Conservation (phyloP, 768 basidiomycete genomes). For the Amanita jacksonii region DNA sequence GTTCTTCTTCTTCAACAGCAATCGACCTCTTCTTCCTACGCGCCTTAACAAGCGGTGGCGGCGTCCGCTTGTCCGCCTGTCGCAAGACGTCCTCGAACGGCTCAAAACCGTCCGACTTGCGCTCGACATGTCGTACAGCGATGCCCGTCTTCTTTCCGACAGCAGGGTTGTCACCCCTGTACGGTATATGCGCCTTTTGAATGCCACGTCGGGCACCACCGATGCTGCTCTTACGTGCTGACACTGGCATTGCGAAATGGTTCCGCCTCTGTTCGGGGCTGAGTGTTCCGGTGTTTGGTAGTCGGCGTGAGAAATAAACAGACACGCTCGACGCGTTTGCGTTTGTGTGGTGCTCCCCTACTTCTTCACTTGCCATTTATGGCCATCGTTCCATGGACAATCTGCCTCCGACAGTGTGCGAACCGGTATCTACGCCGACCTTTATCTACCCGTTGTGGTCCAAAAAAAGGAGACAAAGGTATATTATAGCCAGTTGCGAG, state of each 20-base stretch:
- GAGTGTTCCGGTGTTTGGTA: background rate
- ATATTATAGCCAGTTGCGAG: background rate
- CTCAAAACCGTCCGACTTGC: slow-evolving; percentile 75
- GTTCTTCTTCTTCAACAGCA: slow-evolving; percentile 30
- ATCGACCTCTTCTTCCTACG: slow-evolving; percentile 39
- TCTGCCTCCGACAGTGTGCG: background rate
- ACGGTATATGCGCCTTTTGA: slow-evolving; percentile 65
- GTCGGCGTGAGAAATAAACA: slow-evolving; percentile 8
- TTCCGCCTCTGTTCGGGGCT: background rate
- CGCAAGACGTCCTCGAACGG: slow-evolving; percentile 67
- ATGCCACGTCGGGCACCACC: slow-evolving; percentile 42
- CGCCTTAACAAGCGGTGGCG: slow-evolving; percentile 38
- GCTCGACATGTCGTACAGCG: slow-evolving; percentile 55
- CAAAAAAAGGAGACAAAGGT: slow-evolving; percentile 13
- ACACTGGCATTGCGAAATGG: slow-evolving; percentile 28
- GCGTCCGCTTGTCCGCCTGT: slow-evolving; percentile 59
- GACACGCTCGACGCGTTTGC: slow-evolving; percentile 8
- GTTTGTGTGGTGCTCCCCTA: slow-evolving; percentile 2
- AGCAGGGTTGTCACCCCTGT: slow-evolving; percentile 65
- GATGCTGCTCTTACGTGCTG: slow-evolving; percentile 37
- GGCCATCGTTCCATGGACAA: background rate
- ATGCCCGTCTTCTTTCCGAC: slow-evolving; percentile 79
- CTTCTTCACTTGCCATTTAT: slow-evolving; percentile 7
- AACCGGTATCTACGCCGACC: background rate
- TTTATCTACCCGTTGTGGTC: background rate